Percentiles rank a stretch among this genome's conserved stretches.
Conservation (phyloP, 1,139 yeast species). For the Zhuliangozyma parablackwelliae region DNA sequence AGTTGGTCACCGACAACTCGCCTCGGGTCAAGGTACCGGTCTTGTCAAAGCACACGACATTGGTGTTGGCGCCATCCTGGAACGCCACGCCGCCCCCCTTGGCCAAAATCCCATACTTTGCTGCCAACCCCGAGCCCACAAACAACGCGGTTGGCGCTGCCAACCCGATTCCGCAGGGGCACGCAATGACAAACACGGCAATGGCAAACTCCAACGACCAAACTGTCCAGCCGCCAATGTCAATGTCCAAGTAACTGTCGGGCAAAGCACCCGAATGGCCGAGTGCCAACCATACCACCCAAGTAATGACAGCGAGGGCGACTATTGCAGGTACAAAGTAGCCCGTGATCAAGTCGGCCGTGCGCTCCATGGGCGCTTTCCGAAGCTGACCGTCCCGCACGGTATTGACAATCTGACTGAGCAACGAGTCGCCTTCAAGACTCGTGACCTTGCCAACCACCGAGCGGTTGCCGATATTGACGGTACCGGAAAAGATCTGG, state of each 20-base stretch:
- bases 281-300: slow-evolving; percentile 63
- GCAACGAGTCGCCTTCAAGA: slow-evolving; percentile 58
- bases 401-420: slow-evolving; percentile 65
- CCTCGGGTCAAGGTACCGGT: slow-evolving; percentile 78
- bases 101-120: slow-evolving; percentile 64
- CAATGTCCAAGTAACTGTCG: slow-evolving; percentile 50
- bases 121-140: slow-evolving; percentile 46
- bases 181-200: slow-evolving; percentile 64
- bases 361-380: slow-evolving; percentile 70
- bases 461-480: slow-evolving; percentile 54
- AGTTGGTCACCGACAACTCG: slow-evolving; percentile 53
- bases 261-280: slow-evolving; percentile 58
- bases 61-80: slow-evolving; percentile 65
- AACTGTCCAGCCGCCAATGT: slow-evolving; percentile 69
- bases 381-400: slow-evolving; percentile 72
- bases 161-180: slow-evolving; percentile 47
- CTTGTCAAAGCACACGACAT: slow-evolving; percentile 71
- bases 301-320: slow-evolving; percentile 54
- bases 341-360: slow-evolving; percentile 68
- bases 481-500: slow-evolving; percentile 69
- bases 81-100: slow-evolving; percentile 82
- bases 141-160: slow-evolving; percentile 48
- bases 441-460: slow-evolving; percentile 57
- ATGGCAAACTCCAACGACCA: slow-evolving; percentile 78
- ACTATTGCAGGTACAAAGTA: slow-evolving; percentile 70